Base-by-base conservation (phyloP, 306 rosid species). In the Notholithocarpus densiflorus region DNA sequence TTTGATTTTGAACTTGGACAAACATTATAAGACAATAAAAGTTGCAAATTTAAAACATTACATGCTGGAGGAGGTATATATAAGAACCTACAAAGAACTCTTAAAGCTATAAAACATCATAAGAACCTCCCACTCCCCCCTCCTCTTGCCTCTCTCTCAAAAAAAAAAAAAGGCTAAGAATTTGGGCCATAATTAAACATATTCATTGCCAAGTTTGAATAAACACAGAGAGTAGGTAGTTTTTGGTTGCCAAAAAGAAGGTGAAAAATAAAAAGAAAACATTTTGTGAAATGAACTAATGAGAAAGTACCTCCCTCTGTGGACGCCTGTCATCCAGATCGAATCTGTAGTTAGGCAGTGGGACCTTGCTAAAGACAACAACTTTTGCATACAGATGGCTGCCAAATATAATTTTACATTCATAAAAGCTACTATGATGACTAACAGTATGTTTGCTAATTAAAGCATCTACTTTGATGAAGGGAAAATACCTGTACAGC, bases 281-380 rank as follows among this genome's bases (percentile, higher is more conserved):
- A 48, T 2, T 12, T 48, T 48, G 72, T n/a, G 66, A 74, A 86
- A 75, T 71, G 65, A 26, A 54, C 9, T 4, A 57, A 69, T 21
- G 62, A 17, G 23, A 59, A 81, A 12, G 32, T 89, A 95, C 99
- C 97, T 95, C 98, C 78, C 99, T 89, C 88, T 87, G 97, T 27
- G 99, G 99, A 52, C 92, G 89, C 73, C 83, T 82, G 70, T 95
- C 99, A 76, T 95, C 99, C 84, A 95, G 88, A 82, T 95, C 99
- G 80, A 80, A 95, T 86, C 99, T 89, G 84, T 95, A 95, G 90
- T 95, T 95, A 26, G 97, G 99, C 83, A 93, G 87, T 4, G 98
- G 98, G 43, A 84, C 87, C 88, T 93, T 95, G 75, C 99, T 91
- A 78, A 95, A 87, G 61, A 95, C 99, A 74, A 88, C 92, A 24